phyloP scores from a whole-genome alignment of 139 green algal species.

The Chlamydomonas asymmetrica region DNA sequence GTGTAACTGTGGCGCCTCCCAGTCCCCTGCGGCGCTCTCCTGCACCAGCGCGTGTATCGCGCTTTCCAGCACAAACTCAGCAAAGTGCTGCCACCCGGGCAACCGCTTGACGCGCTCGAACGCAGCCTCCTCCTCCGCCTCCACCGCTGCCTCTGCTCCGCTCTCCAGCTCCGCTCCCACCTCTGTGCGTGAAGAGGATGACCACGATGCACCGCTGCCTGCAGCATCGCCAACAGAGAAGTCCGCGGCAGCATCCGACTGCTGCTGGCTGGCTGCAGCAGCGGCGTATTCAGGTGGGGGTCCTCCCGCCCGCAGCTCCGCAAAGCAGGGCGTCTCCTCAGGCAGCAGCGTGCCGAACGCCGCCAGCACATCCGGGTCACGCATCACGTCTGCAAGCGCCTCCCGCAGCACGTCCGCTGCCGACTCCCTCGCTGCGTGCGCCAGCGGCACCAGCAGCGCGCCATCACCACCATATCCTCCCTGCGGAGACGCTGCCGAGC shows the following conservation, averaged over 20 bases:
- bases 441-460: conserved; percentile 7
- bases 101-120: conserved; percentile 6
- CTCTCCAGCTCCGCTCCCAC: not conserved
- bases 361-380: conserved; percentile 3
- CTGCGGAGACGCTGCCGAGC: too few species aligned
- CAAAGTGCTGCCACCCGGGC: conserved; percentile 31
- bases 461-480: not conserved
- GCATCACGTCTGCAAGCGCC: conserved; percentile 15
- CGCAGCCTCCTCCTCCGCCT: conserved; percentile 8
- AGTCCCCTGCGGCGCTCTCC: conserved; percentile 42
- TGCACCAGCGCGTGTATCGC: conserved; percentile 36
- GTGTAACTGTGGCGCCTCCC: conserved; percentile 18
- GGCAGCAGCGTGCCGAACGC: conserved; percentile 10
- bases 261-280: not conserved
- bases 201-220: not conserved
- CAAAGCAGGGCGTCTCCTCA: conserved; percentile 7
- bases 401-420: conserved; percentile 11
- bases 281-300: not conserved
- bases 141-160: not conserved
- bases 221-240: not conserved
- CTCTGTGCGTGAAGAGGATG: not conserved
- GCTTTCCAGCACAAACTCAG: conserved; percentile 45
- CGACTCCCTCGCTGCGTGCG: conserved; percentile 13
- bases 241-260: not conserved
- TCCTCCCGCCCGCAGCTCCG: conserved; percentile 10